Evolutionary conservation across 305 asterid species (phyloP), one percentile per base, ranked within the genome.

Genomic region (Caryopteris hybrid): DNA sequence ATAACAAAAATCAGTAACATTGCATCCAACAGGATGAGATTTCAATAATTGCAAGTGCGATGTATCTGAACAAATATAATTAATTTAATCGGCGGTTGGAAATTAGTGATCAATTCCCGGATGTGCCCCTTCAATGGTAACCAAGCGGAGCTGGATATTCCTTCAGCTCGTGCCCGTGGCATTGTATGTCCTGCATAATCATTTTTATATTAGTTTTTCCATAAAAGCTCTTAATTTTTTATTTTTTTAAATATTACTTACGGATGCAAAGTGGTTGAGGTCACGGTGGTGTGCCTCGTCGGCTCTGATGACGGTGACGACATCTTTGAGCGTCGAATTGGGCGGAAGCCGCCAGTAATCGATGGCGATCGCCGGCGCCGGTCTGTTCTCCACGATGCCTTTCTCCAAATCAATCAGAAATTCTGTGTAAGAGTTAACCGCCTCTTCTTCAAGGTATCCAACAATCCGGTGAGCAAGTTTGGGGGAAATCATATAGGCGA

Each of bases 221-320:
- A 54, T 13, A 3, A 23, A 6, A 1, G 6, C 11, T 48, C 8
- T 1, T 16, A 7, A 31, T 56, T 6, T 29, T 17, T 5, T 34
- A 20, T 58, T 17, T 20, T 11, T 22, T 18, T 6, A 23, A 14
- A 2, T 11, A 4, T 12, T 55, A 6, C 74, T 75, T 54, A 87
- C 92, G 68, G 92, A 88, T 54, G 90, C 90, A 56, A 76, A 88
- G 61, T 88, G 95, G 63, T 88, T 88, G 17, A 88, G 79, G 60
- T 88, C 95, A 3, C 95, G 87, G 69, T 88, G 95, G 66, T 88
- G 95, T 5, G 92, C 95, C 75, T 88, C 95, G 34, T 85, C 95
- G 2, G 92, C 95, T 33, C 90, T 57, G 17, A 88, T 80, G 12
- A 88, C 92, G 38, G 80, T 78, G 21, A 88, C 79, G 2, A 88